A percentile compares a stretch with the other conserved stretches of the same genome.
Conservation (phyloP, 164 flowering plant genomes). For the Malania oleifera region DNA sequence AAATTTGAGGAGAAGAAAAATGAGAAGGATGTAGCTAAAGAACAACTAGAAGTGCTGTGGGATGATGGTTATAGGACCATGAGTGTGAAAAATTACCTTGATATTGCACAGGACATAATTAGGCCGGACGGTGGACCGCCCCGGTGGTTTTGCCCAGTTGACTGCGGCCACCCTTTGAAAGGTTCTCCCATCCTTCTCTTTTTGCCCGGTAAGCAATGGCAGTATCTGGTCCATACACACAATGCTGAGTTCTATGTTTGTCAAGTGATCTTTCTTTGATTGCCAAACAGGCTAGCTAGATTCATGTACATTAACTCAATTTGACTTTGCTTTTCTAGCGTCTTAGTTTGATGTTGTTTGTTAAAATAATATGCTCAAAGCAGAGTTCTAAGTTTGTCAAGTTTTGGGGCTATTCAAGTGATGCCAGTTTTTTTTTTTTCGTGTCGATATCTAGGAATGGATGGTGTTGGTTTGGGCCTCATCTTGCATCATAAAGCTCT, state of each 20-base stretch:
- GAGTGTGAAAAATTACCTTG: slow-evolving; percentile 70
- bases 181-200: slow-evolving; percentile 65
- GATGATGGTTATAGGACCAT: slow-evolving; percentile 68
- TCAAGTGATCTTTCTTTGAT: too few relatives aligned
- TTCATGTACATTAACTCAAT: too few relatives aligned
- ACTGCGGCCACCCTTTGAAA: slow-evolving; percentile 49
- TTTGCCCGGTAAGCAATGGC: slow-evolving; percentile 58
- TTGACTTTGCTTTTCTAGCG: too few relatives aligned
- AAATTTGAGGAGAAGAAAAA: slow-evolving; percentile 12
- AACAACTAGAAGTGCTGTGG: slow-evolving; percentile 46
- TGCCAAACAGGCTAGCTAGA: too few relatives aligned
- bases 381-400: not conserved
- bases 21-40: slow-evolving; percentile 3
- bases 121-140: slow-evolving; percentile 78
- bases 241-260: too few relatives aligned
- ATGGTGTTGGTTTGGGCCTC: slow-evolving; percentile 76
- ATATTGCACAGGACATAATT: slow-evolving; percentile 40
- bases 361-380: not conserved
- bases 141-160: slow-evolving; percentile 79
- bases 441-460: slow-evolving; percentile 48
- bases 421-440: slow-evolving; percentile 6
- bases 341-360: too few relatives aligned
- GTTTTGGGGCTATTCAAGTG: not conserved
- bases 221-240: too few relatives aligned
- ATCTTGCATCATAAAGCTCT: slow-evolving; percentile 71